These are phyloP conservation scores for Solanum pinnatisectum DNA, from an alignment of 257 asterid genomes.

Conservation along the genomic window DNA sequence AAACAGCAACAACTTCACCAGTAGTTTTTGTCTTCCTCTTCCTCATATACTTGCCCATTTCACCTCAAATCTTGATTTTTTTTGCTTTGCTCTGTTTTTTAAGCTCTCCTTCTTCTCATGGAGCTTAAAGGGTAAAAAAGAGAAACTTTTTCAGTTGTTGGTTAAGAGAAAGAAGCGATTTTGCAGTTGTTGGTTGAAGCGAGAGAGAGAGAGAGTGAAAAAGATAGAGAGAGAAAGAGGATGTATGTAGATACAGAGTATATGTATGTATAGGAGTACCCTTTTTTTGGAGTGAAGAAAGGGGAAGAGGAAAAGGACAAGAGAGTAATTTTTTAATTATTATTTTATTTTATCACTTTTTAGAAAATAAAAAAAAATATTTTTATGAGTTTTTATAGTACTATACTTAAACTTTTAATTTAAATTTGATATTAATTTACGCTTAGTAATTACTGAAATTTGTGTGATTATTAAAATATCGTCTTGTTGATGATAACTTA, in stretches of 20 bases:
- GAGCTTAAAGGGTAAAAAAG: background rate
- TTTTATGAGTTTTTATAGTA: background rate
- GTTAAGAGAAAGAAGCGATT: background rate
- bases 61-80: background rate
- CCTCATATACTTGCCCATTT: constrained; percentile 31
- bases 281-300: background rate
- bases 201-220: background rate
- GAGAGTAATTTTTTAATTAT: background rate
- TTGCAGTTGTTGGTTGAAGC: constrained; percentile 13
- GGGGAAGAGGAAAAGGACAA: background rate
- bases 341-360: background rate
- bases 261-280: background rate
- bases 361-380: background rate
- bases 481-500: too few species aligned
- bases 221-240: background rate
- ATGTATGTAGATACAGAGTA: background rate
- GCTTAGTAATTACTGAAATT: background rate
- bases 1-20: constrained; percentile 1
- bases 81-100: background rate
- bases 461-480: too few species aligned
- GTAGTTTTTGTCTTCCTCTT: constrained; percentile 15
- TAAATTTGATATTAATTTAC: background rate
- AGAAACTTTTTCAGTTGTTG: background rate
- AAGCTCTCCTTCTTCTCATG: background rate
- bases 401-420: too few species aligned